phyloP scores from a whole-genome alignment of 345 rosid genomes.

The Microthlaspi erraticum region DNA sequence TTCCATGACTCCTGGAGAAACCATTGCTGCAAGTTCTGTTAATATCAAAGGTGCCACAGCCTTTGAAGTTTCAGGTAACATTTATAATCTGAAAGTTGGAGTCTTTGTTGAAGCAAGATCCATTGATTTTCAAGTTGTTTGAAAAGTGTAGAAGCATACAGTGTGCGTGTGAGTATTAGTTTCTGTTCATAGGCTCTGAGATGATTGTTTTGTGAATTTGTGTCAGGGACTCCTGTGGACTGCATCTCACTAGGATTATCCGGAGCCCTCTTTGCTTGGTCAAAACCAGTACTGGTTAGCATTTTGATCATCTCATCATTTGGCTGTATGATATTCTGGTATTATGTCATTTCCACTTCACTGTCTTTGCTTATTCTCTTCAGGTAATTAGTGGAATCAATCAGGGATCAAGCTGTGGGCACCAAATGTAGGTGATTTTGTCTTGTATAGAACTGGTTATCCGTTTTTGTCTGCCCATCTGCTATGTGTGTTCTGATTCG shows the following conservation, averaged over 20 bases:
- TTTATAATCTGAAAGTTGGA: slow-evolving; percentile 22
- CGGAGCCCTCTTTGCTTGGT: slow-evolving; percentile 90
- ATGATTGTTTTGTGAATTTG: neutral
- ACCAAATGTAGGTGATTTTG: slow-evolving; percentile 63
- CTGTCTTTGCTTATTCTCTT: slow-evolving; percentile 29
- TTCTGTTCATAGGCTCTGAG: slow-evolving; percentile 15
- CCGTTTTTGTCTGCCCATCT: slow-evolving; percentile 5
- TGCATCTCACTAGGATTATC: slow-evolving; percentile 97
- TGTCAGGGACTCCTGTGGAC: slow-evolving; percentile 97
- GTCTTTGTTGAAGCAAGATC: slow-evolving; percentile 26
- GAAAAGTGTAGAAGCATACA: neutral
- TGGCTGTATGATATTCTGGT: slow-evolving; percentile 5
- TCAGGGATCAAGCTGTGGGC: slow-evolving; percentile 90
- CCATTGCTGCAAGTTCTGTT: slow-evolving; percentile 71
- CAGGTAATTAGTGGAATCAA: slow-evolving; percentile 98
- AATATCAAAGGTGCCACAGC: slow-evolving; percentile 76
- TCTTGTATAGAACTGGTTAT: slow-evolving; percentile 24
- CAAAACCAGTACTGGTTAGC: slow-evolving; percentile 93
- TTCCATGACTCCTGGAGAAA: slow-evolving; percentile 80
- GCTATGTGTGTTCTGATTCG: slow-evolving; percentile 32
- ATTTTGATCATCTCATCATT: slow-evolving; percentile 30
- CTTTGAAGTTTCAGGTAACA: slow-evolving; percentile 81
- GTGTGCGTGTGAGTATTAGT: neutral
- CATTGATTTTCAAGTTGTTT: neutral
- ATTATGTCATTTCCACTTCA: slow-evolving; percentile 23